Evolutionary conservation across 257 asterid species (phyloP).

Genomic region (Capsicum pubescens): DNA sequence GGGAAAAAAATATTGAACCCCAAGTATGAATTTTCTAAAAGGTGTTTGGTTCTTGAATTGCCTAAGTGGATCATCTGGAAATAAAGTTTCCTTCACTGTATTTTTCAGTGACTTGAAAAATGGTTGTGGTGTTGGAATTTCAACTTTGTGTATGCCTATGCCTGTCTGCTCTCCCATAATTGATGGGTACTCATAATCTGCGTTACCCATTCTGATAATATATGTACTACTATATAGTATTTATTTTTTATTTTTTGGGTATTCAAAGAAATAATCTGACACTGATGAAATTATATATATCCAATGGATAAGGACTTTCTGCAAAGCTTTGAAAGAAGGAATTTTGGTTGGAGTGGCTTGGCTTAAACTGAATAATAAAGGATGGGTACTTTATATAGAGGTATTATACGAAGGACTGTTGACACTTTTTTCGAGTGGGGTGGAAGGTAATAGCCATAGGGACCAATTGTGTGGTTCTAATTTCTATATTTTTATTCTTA

Average conservation of each 20-base stretch:
- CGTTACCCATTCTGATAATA: conserved; percentile 53
- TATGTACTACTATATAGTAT: not conserved
- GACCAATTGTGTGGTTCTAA: not conserved
- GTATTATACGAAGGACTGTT: not conserved
- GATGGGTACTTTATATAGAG: conserved; percentile 4
- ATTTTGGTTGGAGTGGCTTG: conserved; percentile 9
- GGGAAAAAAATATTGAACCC: conserved; percentile 79
- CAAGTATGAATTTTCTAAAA: conserved; percentile 46
- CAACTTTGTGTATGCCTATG: conserved; percentile 49
- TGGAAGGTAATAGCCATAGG: not conserved
- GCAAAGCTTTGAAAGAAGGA: not conserved
- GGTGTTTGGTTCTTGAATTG: conserved; percentile 89
- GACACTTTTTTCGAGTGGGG: not conserved
- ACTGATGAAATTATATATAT: not conserved
- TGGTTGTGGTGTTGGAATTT: conserved; percentile 77
- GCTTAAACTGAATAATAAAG: not conserved
- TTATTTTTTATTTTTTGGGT: not conserved
- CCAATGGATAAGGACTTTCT: conserved; percentile 8
- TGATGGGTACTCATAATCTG: conserved; percentile 50
- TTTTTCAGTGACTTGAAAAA: conserved; percentile 61
- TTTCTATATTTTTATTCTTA: not conserved
- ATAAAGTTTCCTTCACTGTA: conserved; percentile 76
- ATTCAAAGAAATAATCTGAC: not conserved
- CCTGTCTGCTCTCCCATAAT: conserved; percentile 27
- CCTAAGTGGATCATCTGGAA: conserved; percentile 92